Evolutionary conservation across 345 rosid genomes (phyloP).

Genomic region (Acer campestre): DNA sequence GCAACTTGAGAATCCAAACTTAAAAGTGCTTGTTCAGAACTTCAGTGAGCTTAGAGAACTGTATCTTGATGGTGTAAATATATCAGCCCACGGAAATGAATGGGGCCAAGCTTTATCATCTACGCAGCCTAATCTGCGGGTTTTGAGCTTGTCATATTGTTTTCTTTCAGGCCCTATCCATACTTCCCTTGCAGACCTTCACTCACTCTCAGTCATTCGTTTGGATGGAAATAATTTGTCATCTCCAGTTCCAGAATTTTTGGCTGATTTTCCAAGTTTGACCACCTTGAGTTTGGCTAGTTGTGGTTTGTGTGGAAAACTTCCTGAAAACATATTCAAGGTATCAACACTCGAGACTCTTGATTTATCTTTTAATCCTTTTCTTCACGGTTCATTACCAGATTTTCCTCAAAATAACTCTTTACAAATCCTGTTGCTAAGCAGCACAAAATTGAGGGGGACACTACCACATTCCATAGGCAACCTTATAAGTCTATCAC

Average conservation of each 20-base stretch:
- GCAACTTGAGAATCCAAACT: conserved; percentile 30
- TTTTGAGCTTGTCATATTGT: conserved; percentile 35
- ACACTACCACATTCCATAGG: conserved; percentile 37
- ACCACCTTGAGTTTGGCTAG: conserved; percentile 18
- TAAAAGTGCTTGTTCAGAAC: conserved; percentile 25
- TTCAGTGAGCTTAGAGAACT: conserved; percentile 23
- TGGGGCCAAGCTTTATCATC: conserved; percentile 39
- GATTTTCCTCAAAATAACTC: conserved; percentile 20
- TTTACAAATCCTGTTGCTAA: conserved; percentile 27
- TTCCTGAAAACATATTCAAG: conserved; percentile 33
- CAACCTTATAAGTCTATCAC: conserved; percentile 21
- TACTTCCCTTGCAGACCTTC: conserved; percentile 20
- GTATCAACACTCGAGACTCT: conserved; percentile 27
- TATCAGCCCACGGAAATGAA: conserved; percentile 27
- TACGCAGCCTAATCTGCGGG: conserved; percentile 16
- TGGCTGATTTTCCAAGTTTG: conserved; percentile 22
- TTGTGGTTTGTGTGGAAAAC: conserved; percentile 24
- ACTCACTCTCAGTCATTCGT: conserved; percentile 23
- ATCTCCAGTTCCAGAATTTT: conserved; percentile 28
- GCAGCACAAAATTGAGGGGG: conserved; percentile 32
- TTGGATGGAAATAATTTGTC: conserved; percentile 27
- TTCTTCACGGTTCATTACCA: conserved; percentile 26
- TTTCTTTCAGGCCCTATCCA: conserved; percentile 34
- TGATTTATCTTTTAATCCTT: conserved; percentile 13
- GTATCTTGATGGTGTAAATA: conserved; percentile 32